phyloP scores from a whole-genome alignment of 2,329 filamentous ascomycete species.

The Cladophialophora exuberans region DNA sequence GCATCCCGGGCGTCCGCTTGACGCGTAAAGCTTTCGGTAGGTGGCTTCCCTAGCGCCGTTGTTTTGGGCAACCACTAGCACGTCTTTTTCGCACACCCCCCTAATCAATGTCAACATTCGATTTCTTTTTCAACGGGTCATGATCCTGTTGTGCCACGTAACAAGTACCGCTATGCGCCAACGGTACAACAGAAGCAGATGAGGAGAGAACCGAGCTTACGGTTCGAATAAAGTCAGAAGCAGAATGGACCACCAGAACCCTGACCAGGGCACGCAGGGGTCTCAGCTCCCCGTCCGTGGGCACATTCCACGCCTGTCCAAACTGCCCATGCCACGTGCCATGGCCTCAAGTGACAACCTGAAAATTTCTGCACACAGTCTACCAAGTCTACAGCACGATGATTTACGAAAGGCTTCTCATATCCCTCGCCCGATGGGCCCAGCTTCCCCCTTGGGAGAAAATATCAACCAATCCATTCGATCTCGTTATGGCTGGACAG shows the following conservation, averaged over 20 bases:
- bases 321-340: conserved; percentile 32
- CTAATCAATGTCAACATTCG: conserved; percentile 11
- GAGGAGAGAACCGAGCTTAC: not conserved
- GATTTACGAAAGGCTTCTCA: conserved; percentile 26
- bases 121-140: conserved; percentile 4
- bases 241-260: conserved; percentile 28
- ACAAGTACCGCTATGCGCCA: conserved; percentile 22
- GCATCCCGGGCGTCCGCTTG: not conserved
- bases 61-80: conserved; percentile 10
- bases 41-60: conserved; percentile 7
- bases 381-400: conserved; percentile 23
- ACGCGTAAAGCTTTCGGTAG: conserved; percentile 10
- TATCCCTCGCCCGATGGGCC: conserved; percentile 20
- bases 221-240: not conserved
- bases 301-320: conserved; percentile 30
- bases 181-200: not conserved
- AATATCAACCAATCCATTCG: conserved; percentile 25
- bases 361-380: conserved; percentile 14
- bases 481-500: conserved; percentile 25
- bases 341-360: conserved; percentile 29
- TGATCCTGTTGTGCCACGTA: not conserved
- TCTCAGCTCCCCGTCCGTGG: conserved; percentile 22
- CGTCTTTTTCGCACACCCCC: not conserved
- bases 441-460: conserved; percentile 18
- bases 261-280: too few relatives aligned